Evolutionary conservation across 768 basidiomycete species (phyloP).

Genomic region (Mycena capillaripes): DNA sequence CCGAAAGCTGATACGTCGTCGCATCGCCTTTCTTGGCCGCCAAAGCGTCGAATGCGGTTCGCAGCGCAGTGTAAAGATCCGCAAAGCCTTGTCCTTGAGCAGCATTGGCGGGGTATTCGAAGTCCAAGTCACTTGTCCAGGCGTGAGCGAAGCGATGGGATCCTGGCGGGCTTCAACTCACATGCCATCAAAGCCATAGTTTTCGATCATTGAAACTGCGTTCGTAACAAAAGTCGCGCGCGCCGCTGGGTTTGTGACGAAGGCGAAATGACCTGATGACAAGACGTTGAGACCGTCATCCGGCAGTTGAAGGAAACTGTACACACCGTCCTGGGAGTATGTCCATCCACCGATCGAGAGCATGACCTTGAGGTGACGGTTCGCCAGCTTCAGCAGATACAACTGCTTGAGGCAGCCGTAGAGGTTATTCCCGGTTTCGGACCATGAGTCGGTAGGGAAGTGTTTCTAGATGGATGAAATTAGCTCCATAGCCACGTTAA

Average conservation of each 20-base stretch:
- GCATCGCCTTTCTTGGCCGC: constrained; percentile 72
- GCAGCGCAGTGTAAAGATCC: constrained; percentile 71
- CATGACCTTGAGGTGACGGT: constrained; percentile 68
- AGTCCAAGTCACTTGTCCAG: constrained; percentile 74
- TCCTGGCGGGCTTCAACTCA: constrained; percentile 46
- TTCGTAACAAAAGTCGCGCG: constrained; percentile 71
- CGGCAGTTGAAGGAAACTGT: background rate
- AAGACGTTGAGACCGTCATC: background rate
- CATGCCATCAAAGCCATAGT: constrained; percentile 89
- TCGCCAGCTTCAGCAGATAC: constrained; percentile 69
- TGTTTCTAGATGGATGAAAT: constrained; percentile 66
- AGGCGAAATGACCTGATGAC: constrained; percentile 70
- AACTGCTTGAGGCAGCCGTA: constrained; percentile 89
- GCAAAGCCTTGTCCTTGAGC: constrained; percentile 78
- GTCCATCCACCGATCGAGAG: constrained; percentile 75
- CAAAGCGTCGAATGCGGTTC: constrained; percentile 73
- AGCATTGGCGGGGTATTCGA: constrained; percentile 77
- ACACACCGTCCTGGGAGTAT: constrained; percentile 70
- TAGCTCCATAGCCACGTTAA: background rate
- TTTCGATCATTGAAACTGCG: constrained; percentile 75
- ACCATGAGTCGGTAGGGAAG: constrained; percentile 80
- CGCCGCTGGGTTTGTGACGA: constrained; percentile 64
- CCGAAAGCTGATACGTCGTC: constrained; percentile 71
- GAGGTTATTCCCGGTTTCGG: constrained; percentile 80
- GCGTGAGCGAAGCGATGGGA: constrained; percentile 5